Conservation (phyloP, 1,139 yeast species). For the Geotrichum armillariae region DNA sequence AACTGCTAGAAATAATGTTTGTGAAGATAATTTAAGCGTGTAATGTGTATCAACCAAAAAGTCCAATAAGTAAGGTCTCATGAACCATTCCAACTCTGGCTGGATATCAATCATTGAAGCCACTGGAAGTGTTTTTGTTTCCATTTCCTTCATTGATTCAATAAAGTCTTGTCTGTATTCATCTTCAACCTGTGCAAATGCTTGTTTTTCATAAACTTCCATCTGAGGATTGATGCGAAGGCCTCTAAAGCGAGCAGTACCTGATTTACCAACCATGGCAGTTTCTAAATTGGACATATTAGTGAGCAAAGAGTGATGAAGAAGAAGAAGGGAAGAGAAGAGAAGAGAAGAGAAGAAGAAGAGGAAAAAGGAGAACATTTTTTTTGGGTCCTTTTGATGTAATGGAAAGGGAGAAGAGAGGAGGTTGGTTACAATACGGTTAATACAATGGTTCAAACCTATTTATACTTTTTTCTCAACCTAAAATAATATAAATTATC, state of each 20-base stretch:
- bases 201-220: constrained; percentile 17
- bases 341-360: too few species aligned
- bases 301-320: too few species aligned
- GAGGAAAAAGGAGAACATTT: too few species aligned
- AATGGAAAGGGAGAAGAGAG: too few species aligned
- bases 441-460: too few species aligned
- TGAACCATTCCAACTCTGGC: constrained; percentile 91
- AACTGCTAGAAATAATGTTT: constrained; percentile 78
- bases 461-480: too few species aligned
- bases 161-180: constrained; percentile 42
- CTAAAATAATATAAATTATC: too few species aligned
- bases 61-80: constrained; percentile 88
- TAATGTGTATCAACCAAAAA: constrained; percentile 80
- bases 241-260: constrained; percentile 14
- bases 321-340: too few species aligned
- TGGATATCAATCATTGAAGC: constrained; percentile 79
- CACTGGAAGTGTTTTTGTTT: constrained; percentile 36
- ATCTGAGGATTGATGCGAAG: constrained; percentile 17
- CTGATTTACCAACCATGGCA: constrained; percentile 15
- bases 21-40: constrained; percentile 74
- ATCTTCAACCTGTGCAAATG: constrained; percentile 21
- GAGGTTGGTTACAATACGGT: too few species aligned
- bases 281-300: too few species aligned
- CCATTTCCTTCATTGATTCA: constrained; percentile 38
- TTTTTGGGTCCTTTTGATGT: too few species aligned